Conservation (phyloP, 2,329 filamentous ascomycete genomes). For the Pseudocercospora macadamiae region DNA sequence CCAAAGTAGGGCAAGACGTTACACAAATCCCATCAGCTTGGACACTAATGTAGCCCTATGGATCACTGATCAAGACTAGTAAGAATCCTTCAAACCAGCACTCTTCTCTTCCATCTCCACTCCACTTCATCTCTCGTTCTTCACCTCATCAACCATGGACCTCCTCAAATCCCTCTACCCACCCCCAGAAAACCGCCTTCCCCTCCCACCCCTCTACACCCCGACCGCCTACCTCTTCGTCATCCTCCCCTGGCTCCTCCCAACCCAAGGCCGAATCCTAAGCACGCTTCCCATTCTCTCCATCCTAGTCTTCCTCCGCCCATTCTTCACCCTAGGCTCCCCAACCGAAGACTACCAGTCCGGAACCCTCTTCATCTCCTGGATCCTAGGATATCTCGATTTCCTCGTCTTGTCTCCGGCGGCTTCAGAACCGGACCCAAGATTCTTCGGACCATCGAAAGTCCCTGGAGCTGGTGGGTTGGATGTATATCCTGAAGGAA, state of each 20-base stretch:
- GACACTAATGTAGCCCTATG: too few relatives aligned
- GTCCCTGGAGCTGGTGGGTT: not conserved
- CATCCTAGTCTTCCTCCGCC: not conserved
- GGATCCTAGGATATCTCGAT: not conserved
- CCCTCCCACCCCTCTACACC: not conserved
- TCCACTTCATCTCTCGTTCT: too few relatives aligned
- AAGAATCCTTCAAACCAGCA: too few relatives aligned
- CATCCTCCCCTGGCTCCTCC: not conserved
- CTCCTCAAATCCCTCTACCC: not conserved
- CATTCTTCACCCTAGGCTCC: not conserved
- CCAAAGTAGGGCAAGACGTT: too few relatives aligned
- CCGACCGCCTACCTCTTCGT: not conserved
- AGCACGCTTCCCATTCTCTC: not conserved
- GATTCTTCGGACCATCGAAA: not conserved
- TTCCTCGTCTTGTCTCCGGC: not conserved
- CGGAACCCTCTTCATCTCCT: not conserved
- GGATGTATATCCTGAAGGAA: not conserved
- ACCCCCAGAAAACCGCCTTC: not conserved
- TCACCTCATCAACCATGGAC: too few relatives aligned
- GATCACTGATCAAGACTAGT: too few relatives aligned
- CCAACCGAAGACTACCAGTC: not conserved
- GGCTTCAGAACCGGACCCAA: not conserved
- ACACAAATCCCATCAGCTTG: too few relatives aligned
- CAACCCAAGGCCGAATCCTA: not conserved
- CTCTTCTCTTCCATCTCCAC: too few relatives aligned